Evolutionary conservation across 768 basidiomycete genomes (phyloP).

Genomic region (Coprinopsis sp.): DNA sequence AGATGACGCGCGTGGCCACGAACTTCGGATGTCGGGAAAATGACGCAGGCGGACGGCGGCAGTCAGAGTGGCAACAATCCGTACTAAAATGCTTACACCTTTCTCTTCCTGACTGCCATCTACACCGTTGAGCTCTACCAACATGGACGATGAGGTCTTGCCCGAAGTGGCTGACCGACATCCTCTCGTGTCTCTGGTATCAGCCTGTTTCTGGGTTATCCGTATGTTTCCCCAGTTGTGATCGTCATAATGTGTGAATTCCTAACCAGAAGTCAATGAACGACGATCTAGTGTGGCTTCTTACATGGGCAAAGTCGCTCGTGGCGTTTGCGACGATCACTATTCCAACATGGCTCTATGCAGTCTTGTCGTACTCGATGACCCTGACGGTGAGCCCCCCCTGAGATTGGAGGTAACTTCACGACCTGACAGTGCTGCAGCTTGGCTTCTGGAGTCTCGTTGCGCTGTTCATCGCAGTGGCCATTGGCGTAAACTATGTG

Average conservation of each 20-base stretch:
- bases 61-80: no score
- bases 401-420: constrained; percentile 2
- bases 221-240: constrained; percentile 41
- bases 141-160: constrained; percentile 35
- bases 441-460: constrained; percentile 92
- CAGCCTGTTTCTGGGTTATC: constrained; percentile 82
- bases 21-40: no score
- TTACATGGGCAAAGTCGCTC: constrained; percentile 72
- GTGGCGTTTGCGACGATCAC: constrained; percentile 81
- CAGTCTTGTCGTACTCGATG: constrained; percentile 80
- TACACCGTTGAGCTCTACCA: background rate
- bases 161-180: constrained; percentile 44
- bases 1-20: no score
- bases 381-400: constrained; percentile 65
- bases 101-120: background rate
- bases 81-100: no score
- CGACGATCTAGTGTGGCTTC: constrained; percentile 59
- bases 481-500: constrained; percentile 73
- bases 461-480: constrained; percentile 63
- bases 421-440: constrained; percentile 30
- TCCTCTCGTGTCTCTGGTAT: constrained; percentile 70
- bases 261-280: background rate
- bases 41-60: no score
- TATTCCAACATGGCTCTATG: constrained; percentile 73
- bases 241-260: background rate